Base-by-base conservation (phyloP, 2,329 filamentous ascomycete genomes). In the Geosmithia morbida region DNA sequence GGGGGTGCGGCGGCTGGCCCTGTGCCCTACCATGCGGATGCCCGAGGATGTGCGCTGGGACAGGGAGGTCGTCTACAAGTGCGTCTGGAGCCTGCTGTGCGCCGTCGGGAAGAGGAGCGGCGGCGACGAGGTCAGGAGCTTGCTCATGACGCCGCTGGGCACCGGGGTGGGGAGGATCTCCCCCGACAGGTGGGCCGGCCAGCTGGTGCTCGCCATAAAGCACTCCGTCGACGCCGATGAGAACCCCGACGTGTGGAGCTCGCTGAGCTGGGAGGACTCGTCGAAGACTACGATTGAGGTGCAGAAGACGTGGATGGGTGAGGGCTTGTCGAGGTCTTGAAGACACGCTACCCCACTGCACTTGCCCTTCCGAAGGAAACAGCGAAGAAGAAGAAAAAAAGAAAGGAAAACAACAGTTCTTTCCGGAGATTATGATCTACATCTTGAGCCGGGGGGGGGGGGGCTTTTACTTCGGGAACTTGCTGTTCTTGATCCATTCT, bases 21-120 rank as follows among this genome's bases (percentile, higher is more conserved):
- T 77, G 1, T 75, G 71, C 54, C 73, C 73, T 20, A 76, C 72
- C 0, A 77, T 76, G 73, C 61, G 70, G 17, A 55, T 64, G 30
- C 72, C 72, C 0, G 51, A 59, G 4, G 51, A 61, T 19, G 69
- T 66, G 10, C 51, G 43, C 6, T 76, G 73, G 72, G 67, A 76
- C 53, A 59, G 64, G 2, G 73, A 76, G 55, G 61, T 77, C 8
- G 66, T 76, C 2, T 76, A 73, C 51, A 68, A 75, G 55, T 72
- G 71, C 57, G 55, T 73, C 0, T 76, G 72, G 73, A 69, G 64
- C 52, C 53, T 77, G 49, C 54, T 76, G 18, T 69, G 66, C 52
- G 62, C 67, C 17, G 50, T 75, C 1, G 70, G 74, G 40, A 64
- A 62, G 19, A 67, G 70, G 52, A 77, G 76, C 55, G 58, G 62